These are phyloP conservation scores for Suaeda aralocaspica DNA, from an alignment of 148 eudicot genomes.

Conservation along the genomic window DNA sequence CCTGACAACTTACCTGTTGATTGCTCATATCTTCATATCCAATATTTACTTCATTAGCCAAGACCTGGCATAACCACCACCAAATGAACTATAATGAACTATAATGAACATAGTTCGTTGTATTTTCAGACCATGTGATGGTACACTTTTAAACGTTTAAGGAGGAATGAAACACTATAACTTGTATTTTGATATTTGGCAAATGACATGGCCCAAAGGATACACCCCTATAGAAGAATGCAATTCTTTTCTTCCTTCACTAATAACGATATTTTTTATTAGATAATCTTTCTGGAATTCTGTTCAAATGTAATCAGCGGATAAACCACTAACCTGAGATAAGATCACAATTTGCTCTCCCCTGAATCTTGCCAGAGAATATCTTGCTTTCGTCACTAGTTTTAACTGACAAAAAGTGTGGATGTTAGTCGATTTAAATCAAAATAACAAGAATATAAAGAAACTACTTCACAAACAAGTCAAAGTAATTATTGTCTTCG, in stretches of 20 bases:
- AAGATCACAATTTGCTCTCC: conserved; percentile 91
- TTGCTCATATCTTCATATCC: conserved; percentile 94
- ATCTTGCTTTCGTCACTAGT: conserved; percentile 79
- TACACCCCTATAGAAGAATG: neutral
- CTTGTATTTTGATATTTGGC: neutral
- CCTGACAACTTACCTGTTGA: conserved; percentile 60
- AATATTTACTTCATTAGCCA: conserved; percentile 87
- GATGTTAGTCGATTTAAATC: conserved; percentile 6
- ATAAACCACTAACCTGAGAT: conserved; percentile 61
- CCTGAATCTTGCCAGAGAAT: conserved; percentile 70
- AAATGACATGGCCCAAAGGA: neutral
- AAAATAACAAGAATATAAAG: neutral
- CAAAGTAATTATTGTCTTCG: neutral
- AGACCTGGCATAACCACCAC: conserved; percentile 39
- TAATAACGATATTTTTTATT: too few relatives aligned
- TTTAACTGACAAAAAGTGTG: conserved; percentile 48
- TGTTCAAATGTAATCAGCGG: conserved; percentile 4
- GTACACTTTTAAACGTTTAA: neutral
- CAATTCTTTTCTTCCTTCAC: too few relatives aligned
- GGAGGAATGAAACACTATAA: too few relatives aligned
- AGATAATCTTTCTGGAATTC: neutral
- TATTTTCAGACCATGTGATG: neutral
- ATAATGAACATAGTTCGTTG: neutral
- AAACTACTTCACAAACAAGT: neutral
- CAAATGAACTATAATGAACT: neutral